Percentiles rank a stretch among this genome's conserved stretches.
Conservation (phyloP, 352 stramenopile species). For the Saprolegnia parasitica region DNA sequence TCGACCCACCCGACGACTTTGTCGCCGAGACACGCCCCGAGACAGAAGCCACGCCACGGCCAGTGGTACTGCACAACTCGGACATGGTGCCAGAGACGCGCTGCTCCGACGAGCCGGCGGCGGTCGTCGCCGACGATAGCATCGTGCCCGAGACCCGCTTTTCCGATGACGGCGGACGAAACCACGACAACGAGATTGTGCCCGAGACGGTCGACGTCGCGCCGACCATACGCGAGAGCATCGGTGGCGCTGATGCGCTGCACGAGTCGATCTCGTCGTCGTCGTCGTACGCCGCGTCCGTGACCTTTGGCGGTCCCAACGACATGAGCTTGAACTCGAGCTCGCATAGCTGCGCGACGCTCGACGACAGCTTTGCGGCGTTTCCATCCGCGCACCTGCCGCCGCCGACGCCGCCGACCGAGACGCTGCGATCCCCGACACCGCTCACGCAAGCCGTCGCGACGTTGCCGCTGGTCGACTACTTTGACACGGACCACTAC, state of each 20-base stretch:
- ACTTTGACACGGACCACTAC: conserved; percentile 60
- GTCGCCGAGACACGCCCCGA: not conserved
- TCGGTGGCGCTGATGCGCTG: not conserved
- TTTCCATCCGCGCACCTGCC: conserved; percentile 28
- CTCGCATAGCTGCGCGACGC: not conserved
- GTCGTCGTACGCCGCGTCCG: not conserved
- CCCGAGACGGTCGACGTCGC: not conserved
- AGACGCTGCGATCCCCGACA: not conserved
- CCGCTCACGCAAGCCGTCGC: conserved; percentile 23
- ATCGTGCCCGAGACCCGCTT: not conserved
- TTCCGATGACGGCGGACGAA: not conserved
- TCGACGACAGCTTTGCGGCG: conserved; percentile 23
- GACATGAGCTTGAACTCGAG: conserved; percentile 16
- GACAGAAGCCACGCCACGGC: too few relatives aligned
- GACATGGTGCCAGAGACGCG: too few relatives aligned
- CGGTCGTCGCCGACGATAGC: not conserved
- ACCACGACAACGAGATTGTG: not conserved
- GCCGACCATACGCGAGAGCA: not conserved
- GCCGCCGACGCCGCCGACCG: conserved; percentile 26
- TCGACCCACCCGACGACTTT: conserved; percentile 3
- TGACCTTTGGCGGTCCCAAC: not conserved
- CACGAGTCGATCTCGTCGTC: not conserved
- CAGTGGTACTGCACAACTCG: too few relatives aligned
- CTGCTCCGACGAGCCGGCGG: too few relatives aligned
- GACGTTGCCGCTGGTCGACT: conserved; percentile 42